These are phyloP conservation scores for Vickermania ingenoplastis DNA, from an alignment of 208 protist species.

Conservation along the genomic window DNA sequence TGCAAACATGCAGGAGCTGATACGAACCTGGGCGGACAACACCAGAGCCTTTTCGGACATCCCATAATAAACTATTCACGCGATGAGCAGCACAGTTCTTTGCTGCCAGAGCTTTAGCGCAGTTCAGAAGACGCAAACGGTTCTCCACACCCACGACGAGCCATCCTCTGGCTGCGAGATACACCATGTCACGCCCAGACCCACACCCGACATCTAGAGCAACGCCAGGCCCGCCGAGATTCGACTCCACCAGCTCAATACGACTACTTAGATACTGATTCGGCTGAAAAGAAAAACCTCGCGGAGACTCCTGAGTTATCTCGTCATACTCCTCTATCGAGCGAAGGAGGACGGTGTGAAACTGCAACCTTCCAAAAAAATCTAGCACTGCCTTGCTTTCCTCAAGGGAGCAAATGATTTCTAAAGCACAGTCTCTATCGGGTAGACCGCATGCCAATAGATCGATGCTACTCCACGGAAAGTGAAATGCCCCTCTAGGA, in stretches of 20 bases:
- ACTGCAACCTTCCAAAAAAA: constrained; percentile 8
- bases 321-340: background rate
- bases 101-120: constrained; percentile 9
- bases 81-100: constrained; percentile 1
- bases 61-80: constrained; percentile 5
- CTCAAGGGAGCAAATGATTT: constrained; percentile 9
- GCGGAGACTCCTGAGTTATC: constrained; percentile 1
- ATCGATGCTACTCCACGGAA: constrained; percentile 14
- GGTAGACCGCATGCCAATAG: constrained; percentile 13
- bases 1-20: constrained; percentile 37
- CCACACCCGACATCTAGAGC: constrained; percentile 34
- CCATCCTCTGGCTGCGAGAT: constrained; percentile 33
- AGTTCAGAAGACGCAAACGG: constrained; percentile 11
- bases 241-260: constrained; percentile 5
- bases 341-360: constrained; percentile 3
- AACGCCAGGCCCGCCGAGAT: constrained; percentile 10
- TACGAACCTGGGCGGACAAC: constrained; percentile 13
- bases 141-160: constrained; percentile 34
- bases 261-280: constrained; percentile 22
- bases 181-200: constrained; percentile 31
- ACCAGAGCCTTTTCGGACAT: constrained; percentile 6
- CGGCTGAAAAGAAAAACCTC: constrained; percentile 19
- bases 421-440: constrained; percentile 9
- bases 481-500: constrained; percentile 12
- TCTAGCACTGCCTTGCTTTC: background rate